phyloP scores from a whole-genome alignment of 768 basidiomycete genomes.

The Thelephora ganbajun region DNA sequence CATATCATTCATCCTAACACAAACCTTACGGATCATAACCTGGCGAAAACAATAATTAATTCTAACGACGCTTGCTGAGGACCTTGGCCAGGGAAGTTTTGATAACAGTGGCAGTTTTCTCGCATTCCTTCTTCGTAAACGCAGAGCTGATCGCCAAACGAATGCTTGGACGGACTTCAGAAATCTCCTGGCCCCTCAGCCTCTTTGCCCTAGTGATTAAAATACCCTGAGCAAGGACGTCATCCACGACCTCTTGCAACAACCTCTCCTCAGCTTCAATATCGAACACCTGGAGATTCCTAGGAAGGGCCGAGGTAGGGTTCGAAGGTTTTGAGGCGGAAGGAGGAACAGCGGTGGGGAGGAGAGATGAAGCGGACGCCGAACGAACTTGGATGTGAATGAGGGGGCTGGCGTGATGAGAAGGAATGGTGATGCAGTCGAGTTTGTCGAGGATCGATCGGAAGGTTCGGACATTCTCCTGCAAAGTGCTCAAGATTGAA shows the following conservation, averaged over 20 bases:
- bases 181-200: slow-evolving; percentile 69
- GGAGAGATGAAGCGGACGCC: slow-evolving; percentile 15
- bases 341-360: slow-evolving; percentile 11
- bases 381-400: slow-evolving; percentile 67
- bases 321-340: slow-evolving; percentile 25
- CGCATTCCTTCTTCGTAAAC: slow-evolving; percentile 78
- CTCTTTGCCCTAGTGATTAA: slow-evolving; percentile 77
- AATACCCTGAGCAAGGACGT: slow-evolving; percentile 67
- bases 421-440: slow-evolving; percentile 74
- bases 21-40: too few species aligned
- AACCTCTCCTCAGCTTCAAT: slow-evolving; percentile 59
- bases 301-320: slow-evolving; percentile 29
- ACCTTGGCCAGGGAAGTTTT: slow-evolving; percentile 67
- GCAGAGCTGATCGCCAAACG: slow-evolving; percentile 70
- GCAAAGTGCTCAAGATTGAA: slow-evolving; percentile 58
- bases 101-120: slow-evolving; percentile 70
- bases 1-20: too few species aligned
- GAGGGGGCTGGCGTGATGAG: slow-evolving; percentile 74
- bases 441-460: slow-evolving; percentile 73
- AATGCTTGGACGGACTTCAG: slow-evolving; percentile 73
- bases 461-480: slow-evolving; percentile 67
- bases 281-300: slow-evolving; percentile 36
- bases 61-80: slow-evolving; percentile 42
- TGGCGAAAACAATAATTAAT: too few species aligned
- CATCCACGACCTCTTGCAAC: slow-evolving; percentile 89